A percentile compares a stretch with the other conserved stretches of the same genome.
Conservation (phyloP, 352 stramenopile genomes). For the Blastocystis sp. region DNA sequence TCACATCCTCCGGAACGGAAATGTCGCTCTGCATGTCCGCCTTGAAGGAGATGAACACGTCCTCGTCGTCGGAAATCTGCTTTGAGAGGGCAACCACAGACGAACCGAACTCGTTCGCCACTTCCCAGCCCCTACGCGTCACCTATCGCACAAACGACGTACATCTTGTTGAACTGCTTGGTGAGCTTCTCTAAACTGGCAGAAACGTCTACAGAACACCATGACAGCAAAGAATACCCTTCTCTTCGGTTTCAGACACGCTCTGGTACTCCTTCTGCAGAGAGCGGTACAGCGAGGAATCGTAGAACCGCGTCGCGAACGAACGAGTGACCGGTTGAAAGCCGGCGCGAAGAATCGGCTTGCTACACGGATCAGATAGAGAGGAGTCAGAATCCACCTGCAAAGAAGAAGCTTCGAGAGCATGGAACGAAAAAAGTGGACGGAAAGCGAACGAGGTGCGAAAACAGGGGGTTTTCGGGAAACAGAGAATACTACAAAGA, state of each 20-base stretch:
- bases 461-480: too few relatives aligned
- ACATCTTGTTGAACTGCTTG: slow-evolving; percentile 74
- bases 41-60: slow-evolving; percentile 71
- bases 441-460: too few relatives aligned
- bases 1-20: slow-evolving; percentile 65
- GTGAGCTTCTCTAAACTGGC: slow-evolving; percentile 67
- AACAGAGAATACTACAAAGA: too few relatives aligned
- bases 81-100: slow-evolving; percentile 53
- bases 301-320: slow-evolving; percentile 70
- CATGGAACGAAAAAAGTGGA: neutral
- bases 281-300: slow-evolving; percentile 51
- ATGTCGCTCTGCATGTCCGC: slow-evolving; percentile 71
- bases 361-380: neutral
- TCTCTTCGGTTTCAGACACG: slow-evolving; percentile 47
- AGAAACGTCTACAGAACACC: slow-evolving; percentile 34
- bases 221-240: slow-evolving; percentile 7
- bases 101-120: slow-evolving; percentile 60
- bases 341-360: neutral
- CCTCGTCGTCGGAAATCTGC: slow-evolving; percentile 67
- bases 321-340: slow-evolving; percentile 21
- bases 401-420: slow-evolving; percentile 23
- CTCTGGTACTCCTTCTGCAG: slow-evolving; percentile 64
- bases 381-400: neutral
- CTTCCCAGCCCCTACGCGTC: slow-evolving; percentile 66
- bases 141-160: neutral